Base-by-base conservation (phyloP, 1,139 yeast genomes). In the Yamadazyma blattariae region DNA sequence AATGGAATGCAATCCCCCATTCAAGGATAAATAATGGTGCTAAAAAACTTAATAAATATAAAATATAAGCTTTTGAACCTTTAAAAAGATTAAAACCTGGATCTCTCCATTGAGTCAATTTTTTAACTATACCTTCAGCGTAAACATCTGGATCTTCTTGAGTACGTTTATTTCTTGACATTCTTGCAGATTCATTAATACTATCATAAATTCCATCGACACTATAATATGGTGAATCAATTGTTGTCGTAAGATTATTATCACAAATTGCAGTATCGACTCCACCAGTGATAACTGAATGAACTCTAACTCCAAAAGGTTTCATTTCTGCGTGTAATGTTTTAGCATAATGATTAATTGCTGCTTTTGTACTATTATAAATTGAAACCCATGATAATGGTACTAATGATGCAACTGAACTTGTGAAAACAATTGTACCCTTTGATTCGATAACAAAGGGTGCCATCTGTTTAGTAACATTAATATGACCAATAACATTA, bases 271-370 rank as follows among this genome's bases (percentile, higher is more conserved):
- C 62, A n/a, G 71, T 64, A 33, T 64, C 52, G 4, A 67, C 71
- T 3, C 67, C 70, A 2, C 73, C 71, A 7, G 71, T 64, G 27
- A 66, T 61, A 7, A 66, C 57, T 30, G 61, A 52, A 42, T 64
- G 42, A 11, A 47, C 51, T 28, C 36, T 64, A 7, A 67, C 72
- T 1, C 62, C 69, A 36, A 62, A 61, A 0, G 71, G 71, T 35
- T 47, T 40, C 61, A 47, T 24, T 34, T 47, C 51, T 1, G 36
- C 34, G 11, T 35, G 41, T 24, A 47, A 39, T 2, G 45, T 38
- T 26, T 43, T 45, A 11, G 50, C 50, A 29, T 47, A 47, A 43
- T 39, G 38, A 25, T 47, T 32, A 17, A 47, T 45, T 3, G 48
- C 51, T 13, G 51, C 51, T 42, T 67, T 65, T 27, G 67, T 56